Evolutionary conservation across 2,329 filamentous ascomycete species (phyloP).

Genomic region (Scytalidium sp.): DNA sequence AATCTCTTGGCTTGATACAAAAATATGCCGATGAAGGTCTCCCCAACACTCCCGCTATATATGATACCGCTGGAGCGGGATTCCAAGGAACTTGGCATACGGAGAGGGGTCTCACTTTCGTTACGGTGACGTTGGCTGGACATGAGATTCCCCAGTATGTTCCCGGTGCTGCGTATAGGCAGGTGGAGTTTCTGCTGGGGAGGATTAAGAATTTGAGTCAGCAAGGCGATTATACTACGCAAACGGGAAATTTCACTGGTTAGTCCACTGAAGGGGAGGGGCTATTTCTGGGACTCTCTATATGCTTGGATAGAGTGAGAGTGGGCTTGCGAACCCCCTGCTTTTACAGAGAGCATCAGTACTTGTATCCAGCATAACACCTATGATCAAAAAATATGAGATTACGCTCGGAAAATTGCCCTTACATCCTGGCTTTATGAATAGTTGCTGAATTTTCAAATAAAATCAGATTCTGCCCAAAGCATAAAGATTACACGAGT

Average conservation of each 20-base stretch:
- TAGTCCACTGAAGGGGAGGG: slow-evolving; percentile 10
- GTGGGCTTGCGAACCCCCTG: background rate
- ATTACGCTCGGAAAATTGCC: too few species aligned
- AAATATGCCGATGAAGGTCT: slow-evolving; percentile 11
- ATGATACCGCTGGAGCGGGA: slow-evolving; percentile 24
- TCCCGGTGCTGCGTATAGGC: slow-evolving; percentile 54
- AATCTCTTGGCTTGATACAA: slow-evolving; percentile 48
- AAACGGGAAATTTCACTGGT: slow-evolving; percentile 22
- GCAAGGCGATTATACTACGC: slow-evolving; percentile 24
- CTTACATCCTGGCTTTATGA: too few species aligned
- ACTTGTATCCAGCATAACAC: background rate
- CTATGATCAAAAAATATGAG: too few species aligned
- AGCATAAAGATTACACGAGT: too few species aligned
- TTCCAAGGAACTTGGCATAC: slow-evolving; percentile 50
- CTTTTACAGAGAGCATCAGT: background rate
- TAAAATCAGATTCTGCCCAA: too few species aligned
- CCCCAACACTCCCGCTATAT: slow-evolving; percentile 11
- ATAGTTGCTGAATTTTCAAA: too few species aligned
- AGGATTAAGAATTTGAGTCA: slow-evolving; percentile 45
- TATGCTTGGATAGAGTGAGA: background rate
- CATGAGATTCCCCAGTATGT: slow-evolving; percentile 56
- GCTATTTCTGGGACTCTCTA: background rate
- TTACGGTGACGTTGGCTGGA: slow-evolving; percentile 50
- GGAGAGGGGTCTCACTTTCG: slow-evolving; percentile 61
- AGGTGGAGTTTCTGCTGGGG: slow-evolving; percentile 60